Evolutionary conservation across 2,329 filamentous ascomycete species (phyloP).

Genomic region (Ilyonectria robusta): DNA sequence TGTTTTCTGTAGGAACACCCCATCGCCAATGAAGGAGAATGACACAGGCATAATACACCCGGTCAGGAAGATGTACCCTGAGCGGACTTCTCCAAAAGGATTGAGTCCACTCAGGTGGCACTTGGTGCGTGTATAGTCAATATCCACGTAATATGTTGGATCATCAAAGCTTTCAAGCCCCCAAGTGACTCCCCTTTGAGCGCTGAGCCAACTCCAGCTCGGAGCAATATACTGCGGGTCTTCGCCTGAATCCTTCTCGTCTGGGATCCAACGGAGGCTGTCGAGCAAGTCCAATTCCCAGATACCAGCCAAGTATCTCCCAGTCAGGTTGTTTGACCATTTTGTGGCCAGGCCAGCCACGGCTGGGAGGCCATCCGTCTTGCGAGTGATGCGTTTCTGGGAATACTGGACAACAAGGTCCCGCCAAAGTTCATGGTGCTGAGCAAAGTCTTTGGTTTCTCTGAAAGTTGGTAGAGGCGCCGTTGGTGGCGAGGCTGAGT

Average conservation of each 20-base stretch:
- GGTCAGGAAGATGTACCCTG: slow-evolving; percentile 40
- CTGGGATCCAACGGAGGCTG: slow-evolving; percentile 38
- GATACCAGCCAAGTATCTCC: slow-evolving; percentile 44
- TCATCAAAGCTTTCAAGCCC: slow-evolving; percentile 5
- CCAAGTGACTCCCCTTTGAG: slow-evolving; percentile 42
- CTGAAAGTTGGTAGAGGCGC: background rate
- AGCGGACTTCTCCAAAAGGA: slow-evolving; percentile 36
- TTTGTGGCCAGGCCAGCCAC: slow-evolving; percentile 43
- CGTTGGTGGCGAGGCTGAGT: background rate
- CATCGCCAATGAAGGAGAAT: slow-evolving; percentile 10
- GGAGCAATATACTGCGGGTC: slow-evolving; percentile 34
- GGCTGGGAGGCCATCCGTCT: slow-evolving; percentile 43
- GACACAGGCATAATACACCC: slow-evolving; percentile 31
- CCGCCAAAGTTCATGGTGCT: slow-evolving; percentile 42
- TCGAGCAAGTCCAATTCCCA: slow-evolving; percentile 42
- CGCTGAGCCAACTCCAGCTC: slow-evolving; percentile 48
- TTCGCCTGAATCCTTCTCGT: slow-evolving; percentile 23
- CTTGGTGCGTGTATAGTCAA: slow-evolving; percentile 30
- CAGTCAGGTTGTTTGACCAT: slow-evolving; percentile 34
- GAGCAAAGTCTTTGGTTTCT: slow-evolving; percentile 19
- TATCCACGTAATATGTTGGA: slow-evolving; percentile 20
- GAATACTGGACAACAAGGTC: slow-evolving; percentile 45
- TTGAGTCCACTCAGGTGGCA: slow-evolving; percentile 31
- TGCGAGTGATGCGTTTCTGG: slow-evolving; percentile 38
- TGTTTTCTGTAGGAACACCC: slow-evolving; percentile 26